Evolutionary conservation across 2,329 filamentous ascomycete genomes (phyloP), one percentile per base, ranked within the genome.

Genomic region (Aspergillus awamori): DNA sequence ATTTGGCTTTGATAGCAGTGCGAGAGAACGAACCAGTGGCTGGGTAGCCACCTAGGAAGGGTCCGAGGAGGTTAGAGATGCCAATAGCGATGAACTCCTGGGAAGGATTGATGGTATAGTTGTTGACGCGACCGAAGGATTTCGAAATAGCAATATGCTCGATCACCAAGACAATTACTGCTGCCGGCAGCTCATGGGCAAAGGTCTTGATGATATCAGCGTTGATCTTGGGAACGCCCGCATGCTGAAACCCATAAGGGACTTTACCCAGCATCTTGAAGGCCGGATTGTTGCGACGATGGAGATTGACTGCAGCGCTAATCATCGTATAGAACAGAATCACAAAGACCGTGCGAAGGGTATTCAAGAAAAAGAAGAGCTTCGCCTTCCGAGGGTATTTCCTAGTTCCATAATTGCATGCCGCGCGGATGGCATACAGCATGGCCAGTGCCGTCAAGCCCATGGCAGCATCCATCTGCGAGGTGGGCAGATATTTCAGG

Each of bases 131-230:
- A 6, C 94, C 94, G 69, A 98, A 98, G 0, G 93, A 97, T 76
- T 98, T 98, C 15, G 93, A 92, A 65, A 98, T 97, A 53, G 94
- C 93, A 22, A 98, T 96, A 74, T 98, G 94, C 77, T 98, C 95
- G 63, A 98, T 96, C 39, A 98, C 83, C 60, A 98, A 83, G 15
- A 98, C 93, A 66, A 98, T 96, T 56, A 97, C 88, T 0, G 90
- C 89, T 7, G 91, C 90, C 0, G 95, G 95, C 4, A 98, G 81
- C 65, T 97, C 84, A 45, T 82, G 81, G 0, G 85, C 82, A 70
- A 96, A 92, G 1, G 86, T 79, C 2, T 80, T 83, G 71, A 97
- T 85, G 54, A 97, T 85, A 0, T 82, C 76, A 0, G 76, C 77
- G 66, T 90, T 87, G 62, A 98, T 79, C 0, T 78, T 81, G 0